Base-by-base conservation (phyloP, 2,329 filamentous ascomycete species). In the Aspergillus fischeri region DNA sequence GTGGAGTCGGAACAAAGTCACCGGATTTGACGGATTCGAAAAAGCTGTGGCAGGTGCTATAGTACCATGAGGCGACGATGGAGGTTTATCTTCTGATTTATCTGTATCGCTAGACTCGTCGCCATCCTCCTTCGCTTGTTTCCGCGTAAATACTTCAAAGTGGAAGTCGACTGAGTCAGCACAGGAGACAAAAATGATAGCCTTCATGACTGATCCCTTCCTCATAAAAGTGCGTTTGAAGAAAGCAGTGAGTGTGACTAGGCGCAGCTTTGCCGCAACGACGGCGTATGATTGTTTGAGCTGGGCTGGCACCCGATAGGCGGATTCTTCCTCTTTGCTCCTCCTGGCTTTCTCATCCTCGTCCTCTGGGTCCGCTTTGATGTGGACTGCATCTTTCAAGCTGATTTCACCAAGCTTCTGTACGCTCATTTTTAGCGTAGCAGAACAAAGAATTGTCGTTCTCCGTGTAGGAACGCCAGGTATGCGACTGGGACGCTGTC, bases 101-200 rank as follows among this genome's bases (percentile, higher is more conserved):
- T 67, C 59, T 25, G 65, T 61, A 47, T 65, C 56, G 11, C 64
- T 63, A 48, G 65, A 61, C 5, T 70, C 67, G 53, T 61, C 56
- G 4, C 69, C 67, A 55, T 63, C 53, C 47, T 71, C 60, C 21
- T 56, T 45, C 51, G 64, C 60, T 20, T 70, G 62, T 51, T 75
- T 73, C 20, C 75, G 77, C 6, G 81, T 87, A 56, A 99, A 84
- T 3, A 96, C 78, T 59, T 95, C 89, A 71, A 92, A 97, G 73
- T 97, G 93, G 67, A 97, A 99, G 71, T 99, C 92, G 58, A 97
- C 94, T 1, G 91, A 94, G 72, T 99, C 94, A 21, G 94, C 92
- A 68, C 94, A 99, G 10, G 93, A 96, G 51, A 99, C 90, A 77
- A 99, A 99, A 38, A 99, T 82, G 59, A 99, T 97, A 24, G 89